Conservation (phyloP, 768 basidiomycete genomes). For the Lactarius vividus region DNA sequence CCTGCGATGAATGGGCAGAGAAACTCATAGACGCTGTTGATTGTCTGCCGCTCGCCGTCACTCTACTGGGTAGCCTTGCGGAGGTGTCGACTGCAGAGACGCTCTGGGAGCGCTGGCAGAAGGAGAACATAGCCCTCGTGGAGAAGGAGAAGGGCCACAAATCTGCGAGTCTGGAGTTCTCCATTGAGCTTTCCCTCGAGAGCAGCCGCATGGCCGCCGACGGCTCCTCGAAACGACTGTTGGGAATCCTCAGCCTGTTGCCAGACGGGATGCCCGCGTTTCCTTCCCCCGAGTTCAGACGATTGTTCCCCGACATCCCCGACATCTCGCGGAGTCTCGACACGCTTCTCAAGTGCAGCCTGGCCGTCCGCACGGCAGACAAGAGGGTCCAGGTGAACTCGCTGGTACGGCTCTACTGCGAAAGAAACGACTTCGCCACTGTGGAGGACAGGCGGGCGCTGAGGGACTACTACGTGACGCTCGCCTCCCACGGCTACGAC, state of each 20-base stretch:
- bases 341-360: constrained; percentile 18
- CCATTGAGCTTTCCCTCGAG: constrained; percentile 22
- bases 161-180: constrained; percentile 15
- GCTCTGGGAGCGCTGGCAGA: constrained; percentile 25
- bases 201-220: constrained; percentile 16
- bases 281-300: constrained; percentile 6
- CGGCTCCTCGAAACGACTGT: constrained; percentile 8
- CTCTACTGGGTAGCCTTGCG: constrained; percentile 18
- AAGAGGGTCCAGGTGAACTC: constrained; percentile 24
- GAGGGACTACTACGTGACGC: constrained; percentile 19
- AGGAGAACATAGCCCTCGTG: constrained; percentile 17
- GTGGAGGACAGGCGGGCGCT: constrained; percentile 5
- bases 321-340: constrained; percentile 14
- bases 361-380: constrained; percentile 12
- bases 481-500: constrained; percentile 19
- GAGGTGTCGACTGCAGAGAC: constrained; percentile 19
- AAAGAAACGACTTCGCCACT: background rate
- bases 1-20: constrained; percentile 20
- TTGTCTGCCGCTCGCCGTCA: constrained; percentile 22
- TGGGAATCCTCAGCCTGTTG: constrained; percentile 19
- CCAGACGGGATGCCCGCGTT: constrained; percentile 14
- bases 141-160: constrained; percentile 22
- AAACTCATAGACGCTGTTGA: constrained; percentile 22
- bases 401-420: constrained; percentile 20
- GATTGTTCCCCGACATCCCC: constrained; percentile 8